Evolutionary conservation across 2,329 filamentous ascomycete species (phyloP).

Genomic region (Calonectria multiphialidica): DNA sequence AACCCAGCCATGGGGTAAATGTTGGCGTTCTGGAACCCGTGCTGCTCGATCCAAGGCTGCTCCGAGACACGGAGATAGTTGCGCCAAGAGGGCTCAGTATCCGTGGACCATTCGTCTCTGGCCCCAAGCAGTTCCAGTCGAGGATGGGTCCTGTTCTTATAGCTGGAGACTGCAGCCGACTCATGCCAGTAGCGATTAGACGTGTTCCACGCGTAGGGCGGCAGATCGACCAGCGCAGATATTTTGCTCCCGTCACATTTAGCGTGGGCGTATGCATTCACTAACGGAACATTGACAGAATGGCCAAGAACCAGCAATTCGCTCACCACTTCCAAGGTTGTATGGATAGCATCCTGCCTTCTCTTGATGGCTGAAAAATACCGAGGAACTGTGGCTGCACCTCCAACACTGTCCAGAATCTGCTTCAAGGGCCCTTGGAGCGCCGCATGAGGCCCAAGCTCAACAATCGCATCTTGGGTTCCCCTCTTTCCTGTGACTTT

Average conservation of each 20-base stretch:
- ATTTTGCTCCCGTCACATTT: not conserved
- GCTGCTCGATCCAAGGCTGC: slow-evolving; percentile 12
- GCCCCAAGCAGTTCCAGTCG: not conserved
- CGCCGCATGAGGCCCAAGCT: slow-evolving; percentile 39
- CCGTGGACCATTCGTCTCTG: not conserved
- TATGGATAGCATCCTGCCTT: not conserved
- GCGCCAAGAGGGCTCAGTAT: not conserved
- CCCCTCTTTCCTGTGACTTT: not conserved
- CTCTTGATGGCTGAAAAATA: not conserved
- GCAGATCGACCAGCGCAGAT: not conserved
- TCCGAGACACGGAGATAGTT: not conserved
- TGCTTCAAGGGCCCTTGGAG: slow-evolving; percentile 31
- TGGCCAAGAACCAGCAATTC: not conserved
- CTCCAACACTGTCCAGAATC: slow-evolving; percentile 17
- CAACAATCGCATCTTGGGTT: slow-evolving; percentile 26
- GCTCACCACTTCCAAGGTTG: not conserved
- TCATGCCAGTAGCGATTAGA: not conserved
- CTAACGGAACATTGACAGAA: not conserved
- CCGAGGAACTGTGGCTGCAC: not conserved
- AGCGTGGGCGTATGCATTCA: not conserved
- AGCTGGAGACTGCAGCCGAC: not conserved
- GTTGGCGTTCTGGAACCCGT: slow-evolving; percentile 7
- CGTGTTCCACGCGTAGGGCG: not conserved
- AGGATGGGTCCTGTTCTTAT: not conserved
- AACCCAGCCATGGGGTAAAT: slow-evolving; percentile 16